Percentiles rank a stretch among this genome's conserved stretches.
phyloP scores from a whole-genome alignment of 768 basidiomycete genomes.

The Xerocomellus amylosporus region DNA sequence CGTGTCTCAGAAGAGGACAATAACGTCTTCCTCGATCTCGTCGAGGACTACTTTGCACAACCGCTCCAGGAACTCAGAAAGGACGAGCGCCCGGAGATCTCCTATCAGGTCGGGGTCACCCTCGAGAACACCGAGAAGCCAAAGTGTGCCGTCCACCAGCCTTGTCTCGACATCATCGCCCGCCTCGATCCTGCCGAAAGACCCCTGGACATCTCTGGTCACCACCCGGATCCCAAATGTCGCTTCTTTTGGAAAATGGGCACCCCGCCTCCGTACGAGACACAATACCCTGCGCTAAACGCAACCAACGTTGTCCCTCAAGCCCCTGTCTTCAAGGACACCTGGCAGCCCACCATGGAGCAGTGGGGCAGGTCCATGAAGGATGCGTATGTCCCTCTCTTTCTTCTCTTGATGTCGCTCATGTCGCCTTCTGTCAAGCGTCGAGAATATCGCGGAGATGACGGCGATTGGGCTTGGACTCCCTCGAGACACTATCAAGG shows the following conservation, averaged over 20 bases:
- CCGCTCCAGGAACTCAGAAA: slow-evolving; percentile 55
- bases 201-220: slow-evolving; percentile 78
- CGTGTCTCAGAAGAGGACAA: slow-evolving; percentile 85
- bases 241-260: slow-evolving; percentile 91
- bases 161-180: slow-evolving; percentile 78
- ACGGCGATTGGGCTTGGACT: slow-evolving; percentile 79
- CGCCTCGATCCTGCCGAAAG: slow-evolving; percentile 73
- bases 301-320: slow-evolving; percentile 81
- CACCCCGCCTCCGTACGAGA: slow-evolving; percentile 70
- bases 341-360: slow-evolving; percentile 74
- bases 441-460: slow-evolving; percentile 88
- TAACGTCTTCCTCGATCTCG: slow-evolving; percentile 74
- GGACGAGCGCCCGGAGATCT: slow-evolving; percentile 82
- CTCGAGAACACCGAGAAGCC: slow-evolving; percentile 96
- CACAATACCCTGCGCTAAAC: slow-evolving; percentile 72
- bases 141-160: slow-evolving; percentile 78
- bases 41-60: slow-evolving; percentile 93
- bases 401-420: slow-evolving; percentile 4
- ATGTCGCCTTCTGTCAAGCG: slow-evolving; percentile 42
- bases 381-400: slow-evolving; percentile 56
- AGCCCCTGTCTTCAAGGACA: slow-evolving; percentile 49
- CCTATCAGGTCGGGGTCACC: slow-evolving; percentile 92
- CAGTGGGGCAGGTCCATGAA: slow-evolving; percentile 91
- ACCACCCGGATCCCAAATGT: slow-evolving; percentile 90
- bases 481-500: slow-evolving; percentile 61